A percentile compares a stretch with the other conserved stretches of the same genome.
Conservation (phyloP, 805 yeast species). For the Grigorovia yakushimaensis region DNA sequence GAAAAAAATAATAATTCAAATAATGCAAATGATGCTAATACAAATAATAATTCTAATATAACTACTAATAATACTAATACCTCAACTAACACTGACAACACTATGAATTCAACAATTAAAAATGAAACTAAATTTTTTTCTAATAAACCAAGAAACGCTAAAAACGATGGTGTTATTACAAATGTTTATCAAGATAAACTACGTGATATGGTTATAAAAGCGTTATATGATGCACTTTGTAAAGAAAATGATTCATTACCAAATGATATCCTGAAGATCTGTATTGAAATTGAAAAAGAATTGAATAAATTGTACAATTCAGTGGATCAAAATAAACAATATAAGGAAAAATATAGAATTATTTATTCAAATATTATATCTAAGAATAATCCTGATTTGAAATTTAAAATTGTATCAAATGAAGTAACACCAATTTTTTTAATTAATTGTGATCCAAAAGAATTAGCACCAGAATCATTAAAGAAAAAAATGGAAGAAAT, state of each 20-base stretch:
- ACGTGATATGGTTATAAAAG: slow-evolving; percentile 75
- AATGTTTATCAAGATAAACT: slow-evolving; percentile 63
- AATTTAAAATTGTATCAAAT: slow-evolving; percentile 58
- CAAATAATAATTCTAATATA: slow-evolving; percentile 2
- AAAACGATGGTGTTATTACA: slow-evolving; percentile 70
- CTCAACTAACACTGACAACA: neutral
- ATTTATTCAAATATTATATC: slow-evolving; percentile 81
- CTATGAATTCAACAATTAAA: slow-evolving; percentile 7
- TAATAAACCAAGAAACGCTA: slow-evolving; percentile 61
- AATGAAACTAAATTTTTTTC: slow-evolving; percentile 36
- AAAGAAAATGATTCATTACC: slow-evolving; percentile 60
- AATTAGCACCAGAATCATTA: slow-evolving; percentile 87
- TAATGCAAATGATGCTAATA: slow-evolving; percentile 7
- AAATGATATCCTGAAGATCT: slow-evolving; percentile 48
- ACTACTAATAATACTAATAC: neutral
- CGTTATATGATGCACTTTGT: slow-evolving; percentile 82
- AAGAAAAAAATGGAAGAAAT: slow-evolving; percentile 77
- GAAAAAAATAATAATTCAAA: slow-evolving; percentile 1
- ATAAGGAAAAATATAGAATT: slow-evolving; percentile 77
- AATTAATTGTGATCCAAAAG: slow-evolving; percentile 81
- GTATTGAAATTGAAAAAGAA: slow-evolving; percentile 64
- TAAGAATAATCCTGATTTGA: slow-evolving; percentile 78
- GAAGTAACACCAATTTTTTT: slow-evolving; percentile 56
- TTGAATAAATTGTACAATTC: slow-evolving; percentile 54
- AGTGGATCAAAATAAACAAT: slow-evolving; percentile 41